Evolutionary conservation across 768 basidiomycete genomes (phyloP), one percentile per base, ranked within the genome.

Genomic region (Mycena floridula): DNA sequence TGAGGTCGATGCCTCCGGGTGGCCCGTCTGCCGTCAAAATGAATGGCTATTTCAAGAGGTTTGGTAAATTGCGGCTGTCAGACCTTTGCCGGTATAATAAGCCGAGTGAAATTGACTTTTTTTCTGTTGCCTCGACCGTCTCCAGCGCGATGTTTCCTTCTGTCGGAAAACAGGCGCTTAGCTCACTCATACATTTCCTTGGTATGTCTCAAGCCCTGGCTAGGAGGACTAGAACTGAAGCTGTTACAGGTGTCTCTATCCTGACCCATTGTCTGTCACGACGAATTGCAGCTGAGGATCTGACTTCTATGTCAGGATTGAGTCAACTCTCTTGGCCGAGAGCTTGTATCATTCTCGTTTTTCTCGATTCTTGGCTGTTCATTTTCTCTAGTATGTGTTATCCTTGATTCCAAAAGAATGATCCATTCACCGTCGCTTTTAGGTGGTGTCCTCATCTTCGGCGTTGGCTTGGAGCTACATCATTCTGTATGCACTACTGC

Each of bases 361-460:
- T 74, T 49, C 25, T 68, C 15, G 64, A 67, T 42, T 72, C 73
- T 9, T 75, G 69, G 66, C 44, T 65, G 2, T 73, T 73, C 50
- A 4, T 35, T 13, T 35, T 35, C 3, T 13, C 32, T 15, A 35
- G 32, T 35, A 35, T 15, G 32, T 35, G 18, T 35, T 15, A 15
- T 15, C 13, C 32, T 4, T 18, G 18, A 13, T 18, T 15, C 15
- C 13, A 13, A 35, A 3, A 30, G 3, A 15, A 13, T 18, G 32
- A 18, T 15, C 32, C 3, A 13, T 35, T 35, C 7, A 13, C 13
- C 18, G 13, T 3, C 15, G 2, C 25, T 11, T 9, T 37, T 48
- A 74, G 73, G 67, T 42, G 69, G 68, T 1, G 49, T 74, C 1
- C 51, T 77, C 13, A 59, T 74, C 4, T 66, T 67, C 40, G 76